phyloP scores from a whole-genome alignment of 208 protist genomes.

The Acanthamoeba lenticulata region DNA sequence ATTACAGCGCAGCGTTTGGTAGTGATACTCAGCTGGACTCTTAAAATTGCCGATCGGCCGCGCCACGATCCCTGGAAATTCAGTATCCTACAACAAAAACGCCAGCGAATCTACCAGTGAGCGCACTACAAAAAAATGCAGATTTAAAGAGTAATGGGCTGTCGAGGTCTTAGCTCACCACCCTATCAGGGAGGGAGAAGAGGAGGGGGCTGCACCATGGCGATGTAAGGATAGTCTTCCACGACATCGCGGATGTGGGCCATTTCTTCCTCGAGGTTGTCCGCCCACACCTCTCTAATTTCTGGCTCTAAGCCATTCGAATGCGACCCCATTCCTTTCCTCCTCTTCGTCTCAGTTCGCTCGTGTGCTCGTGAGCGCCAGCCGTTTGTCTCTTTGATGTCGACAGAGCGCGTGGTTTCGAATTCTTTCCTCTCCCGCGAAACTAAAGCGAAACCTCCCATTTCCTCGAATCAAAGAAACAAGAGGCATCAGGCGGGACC shows the following conservation, averaged over 20 bases:
- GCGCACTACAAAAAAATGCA: neutral
- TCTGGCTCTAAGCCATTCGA: constrained; percentile 33
- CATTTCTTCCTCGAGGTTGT: constrained; percentile 97
- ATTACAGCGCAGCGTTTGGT: constrained; percentile 97
- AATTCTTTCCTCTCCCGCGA: neutral
- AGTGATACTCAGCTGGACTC: constrained; percentile 95
- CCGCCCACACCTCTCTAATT: constrained; percentile 95
- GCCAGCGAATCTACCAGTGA: neutral
- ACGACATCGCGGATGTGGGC: constrained; percentile 93
- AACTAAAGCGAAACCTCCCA: neutral
- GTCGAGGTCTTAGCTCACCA: neutral
- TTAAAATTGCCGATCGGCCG: constrained; percentile 96
- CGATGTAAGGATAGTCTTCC: constrained; percentile 95
- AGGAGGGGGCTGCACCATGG: constrained; percentile 78
- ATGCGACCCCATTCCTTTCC: neutral
- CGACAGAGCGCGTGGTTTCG: neutral
- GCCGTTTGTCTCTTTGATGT: neutral
- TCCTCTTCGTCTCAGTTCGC: neutral
- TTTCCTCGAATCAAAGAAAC: neutral
- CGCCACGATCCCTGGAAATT: constrained; percentile 99
- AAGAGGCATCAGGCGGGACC: neutral
- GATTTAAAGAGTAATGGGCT: neutral
- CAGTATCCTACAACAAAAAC: constrained; percentile 93
- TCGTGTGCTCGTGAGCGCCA: neutral
- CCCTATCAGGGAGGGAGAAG: constrained; percentile 51